phyloP scores from a whole-genome alignment of 2,329 filamentous ascomycete genomes.

The Colletotrichum echinochloae region DNA sequence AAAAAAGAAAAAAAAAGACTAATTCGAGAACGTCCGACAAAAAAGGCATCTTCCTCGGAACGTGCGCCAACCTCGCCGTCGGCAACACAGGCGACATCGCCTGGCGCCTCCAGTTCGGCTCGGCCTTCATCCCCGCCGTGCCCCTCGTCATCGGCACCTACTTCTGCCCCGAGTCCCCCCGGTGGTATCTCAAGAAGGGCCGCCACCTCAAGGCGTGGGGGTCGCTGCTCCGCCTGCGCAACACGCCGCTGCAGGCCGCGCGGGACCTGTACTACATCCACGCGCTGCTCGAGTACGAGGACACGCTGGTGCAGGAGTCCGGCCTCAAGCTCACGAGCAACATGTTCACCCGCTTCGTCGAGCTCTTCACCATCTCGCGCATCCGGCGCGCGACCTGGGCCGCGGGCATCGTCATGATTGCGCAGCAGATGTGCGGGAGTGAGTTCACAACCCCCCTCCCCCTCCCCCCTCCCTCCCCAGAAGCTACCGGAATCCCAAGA shows the following conservation, averaged over 20 bases:
- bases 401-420: slow-evolving; percentile 76
- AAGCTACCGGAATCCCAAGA: too few species aligned
- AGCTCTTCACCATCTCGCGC: slow-evolving; percentile 69
- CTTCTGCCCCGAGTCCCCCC: slow-evolving; percentile 73
- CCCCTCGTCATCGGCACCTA: slow-evolving; percentile 69
- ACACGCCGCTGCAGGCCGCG: slow-evolving; percentile 69
- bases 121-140: slow-evolving; percentile 73
- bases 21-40: neutral
- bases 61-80: slow-evolving; percentile 73
- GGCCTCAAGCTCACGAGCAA: slow-evolving; percentile 57
- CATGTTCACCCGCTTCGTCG: slow-evolving; percentile 61
- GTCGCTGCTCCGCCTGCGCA: slow-evolving; percentile 68
- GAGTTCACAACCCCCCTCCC: slow-evolving; percentile 37
- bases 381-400: slow-evolving; percentile 73
- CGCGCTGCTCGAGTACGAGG: slow-evolving; percentile 49
- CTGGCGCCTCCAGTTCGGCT: slow-evolving; percentile 74
- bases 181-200: slow-evolving; percentile 74
- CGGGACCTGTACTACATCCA: slow-evolving; percentile 73
- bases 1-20: neutral
- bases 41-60: slow-evolving; percentile 73
- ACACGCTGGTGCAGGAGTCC: slow-evolving; percentile 44
- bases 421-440: slow-evolving; percentile 71
- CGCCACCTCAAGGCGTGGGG: slow-evolving; percentile 65
- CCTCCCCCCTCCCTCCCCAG: neutral
- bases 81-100: slow-evolving; percentile 68